Conservation (phyloP, 768 basidiomycete genomes). For the Sistotremastrum suecicum region DNA sequence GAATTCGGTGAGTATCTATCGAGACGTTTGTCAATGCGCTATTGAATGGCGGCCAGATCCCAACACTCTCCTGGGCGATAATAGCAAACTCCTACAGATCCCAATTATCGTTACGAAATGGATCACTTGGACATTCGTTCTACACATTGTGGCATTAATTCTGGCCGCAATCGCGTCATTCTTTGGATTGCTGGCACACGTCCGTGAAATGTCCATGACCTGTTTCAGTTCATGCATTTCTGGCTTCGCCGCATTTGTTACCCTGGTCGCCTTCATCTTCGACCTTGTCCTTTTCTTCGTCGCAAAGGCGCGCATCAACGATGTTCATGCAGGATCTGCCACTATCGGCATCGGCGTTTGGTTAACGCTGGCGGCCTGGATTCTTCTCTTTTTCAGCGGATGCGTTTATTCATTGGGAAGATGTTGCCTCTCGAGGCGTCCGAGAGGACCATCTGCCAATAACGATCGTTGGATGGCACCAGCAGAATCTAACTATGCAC, state of each 20-base stretch:
- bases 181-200: constrained; percentile 79
- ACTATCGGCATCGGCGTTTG: constrained; percentile 80
- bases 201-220: constrained; percentile 75
- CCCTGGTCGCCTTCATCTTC: constrained; percentile 83
- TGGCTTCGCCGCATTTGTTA: constrained; percentile 63
- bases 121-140: constrained; percentile 86
- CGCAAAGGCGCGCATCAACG: constrained; percentile 72
- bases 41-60: constrained; percentile 41
- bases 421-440: constrained; percentile 62
- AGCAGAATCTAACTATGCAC: constrained; percentile 10
- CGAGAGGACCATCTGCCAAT: constrained; percentile 24
- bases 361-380: constrained; percentile 78
- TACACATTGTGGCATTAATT: constrained; percentile 79
- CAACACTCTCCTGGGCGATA: constrained; percentile 63
- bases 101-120: constrained; percentile 82
- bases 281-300: constrained; percentile 87
- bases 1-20: constrained; percentile 51
- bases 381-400: constrained; percentile 80
- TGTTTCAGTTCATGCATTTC: constrained; percentile 74
- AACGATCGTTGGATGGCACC: constrained; percentile 8
- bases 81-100: constrained; percentile 44
- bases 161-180: constrained; percentile 57
- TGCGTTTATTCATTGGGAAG: constrained; percentile 78
- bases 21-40: background rate
- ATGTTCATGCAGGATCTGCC: constrained; percentile 57